Base-by-base conservation (phyloP, 805 yeast genomes). In the Lipomyces lipofer region DNA sequence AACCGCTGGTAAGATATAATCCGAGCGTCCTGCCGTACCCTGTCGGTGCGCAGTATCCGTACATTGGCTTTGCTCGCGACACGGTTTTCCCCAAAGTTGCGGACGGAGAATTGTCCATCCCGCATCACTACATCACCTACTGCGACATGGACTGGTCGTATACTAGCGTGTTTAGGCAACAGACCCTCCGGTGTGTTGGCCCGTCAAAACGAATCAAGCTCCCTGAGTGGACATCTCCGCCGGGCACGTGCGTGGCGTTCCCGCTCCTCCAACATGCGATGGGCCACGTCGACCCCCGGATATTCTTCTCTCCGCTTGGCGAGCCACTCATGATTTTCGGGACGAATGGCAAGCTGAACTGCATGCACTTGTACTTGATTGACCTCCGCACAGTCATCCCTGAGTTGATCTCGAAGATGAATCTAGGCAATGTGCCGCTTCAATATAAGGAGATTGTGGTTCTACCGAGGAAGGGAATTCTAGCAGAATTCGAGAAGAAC, bases 281-380 rank as follows among this genome's bases (percentile, higher is more conserved):
- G 15, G 59, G 59, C 17, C 53, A 44, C 21, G 28, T 46, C 12
- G 62, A 58, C 30, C 51, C 60, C n/a, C 53, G 60, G 2, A 48
- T 55, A 10, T 56, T 58, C 36, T 40, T 47, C 33, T 56, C 60
- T 6, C 54, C 60, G 12, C 8, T 2, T 12, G 62, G 62, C 21
- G 62, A 54, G 47, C 62, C 62, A 15, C 27, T 58, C 15, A 35
- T 58, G 43, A 39, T 56, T 38, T 43, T 58, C 42, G 55, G 56
- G 39, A 43, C 51, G 9, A 40, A 47, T 21, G 52, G 54, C 24
- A 2, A 15, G 3, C 32, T 27, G 21, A 51, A 40, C 38, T 58
- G 62, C 43, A 28, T 55, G 17, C 27, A 42, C 25, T 56, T 47
- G 36, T 58, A 42, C 44, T 22, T 58, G 12, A 30, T 58, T 29